phyloP scores from a whole-genome alignment of 2,329 filamentous ascomycete genomes.

The Pseudopyricularia javanii region DNA sequence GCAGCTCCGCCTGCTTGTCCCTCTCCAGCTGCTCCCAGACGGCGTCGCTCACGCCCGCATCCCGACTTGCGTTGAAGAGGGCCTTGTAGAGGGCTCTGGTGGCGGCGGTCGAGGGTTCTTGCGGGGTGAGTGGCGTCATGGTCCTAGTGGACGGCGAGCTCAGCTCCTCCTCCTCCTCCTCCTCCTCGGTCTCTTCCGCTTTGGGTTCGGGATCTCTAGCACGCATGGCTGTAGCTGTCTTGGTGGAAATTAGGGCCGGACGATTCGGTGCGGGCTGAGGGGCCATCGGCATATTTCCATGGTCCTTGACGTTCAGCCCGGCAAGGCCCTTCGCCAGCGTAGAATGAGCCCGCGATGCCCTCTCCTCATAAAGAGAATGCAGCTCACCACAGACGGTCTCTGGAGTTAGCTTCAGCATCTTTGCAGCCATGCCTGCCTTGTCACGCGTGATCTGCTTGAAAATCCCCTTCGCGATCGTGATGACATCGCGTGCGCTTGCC shows the following conservation, averaged over 20 bases:
- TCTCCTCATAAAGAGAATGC: neutral
- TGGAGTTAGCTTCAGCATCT: conserved; percentile 3
- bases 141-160: no score
- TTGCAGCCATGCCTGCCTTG: conserved; percentile 9
- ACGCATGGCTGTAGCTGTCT: neutral
- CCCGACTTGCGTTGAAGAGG: conserved; percentile 25
- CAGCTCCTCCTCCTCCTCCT: no score
- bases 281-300: no score
- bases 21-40: conserved; percentile 48
- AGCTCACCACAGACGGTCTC: neutral
- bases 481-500: conserved; percentile 53
- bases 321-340: no score
- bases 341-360: neutral
- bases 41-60: conserved; percentile 44
- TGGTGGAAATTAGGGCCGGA: no score
- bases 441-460: conserved; percentile 26
- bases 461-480: conserved; percentile 37
- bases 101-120: neutral
- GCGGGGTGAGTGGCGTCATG: neutral
- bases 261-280: neutral
- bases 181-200: no score
- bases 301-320: no score
- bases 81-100: no score
- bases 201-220: neutral
- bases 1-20: conserved; percentile 28